Evolutionary conservation across 495 filamentous ascomycete species (phyloP).

Genomic region (Trichoderma asperelloides): DNA sequence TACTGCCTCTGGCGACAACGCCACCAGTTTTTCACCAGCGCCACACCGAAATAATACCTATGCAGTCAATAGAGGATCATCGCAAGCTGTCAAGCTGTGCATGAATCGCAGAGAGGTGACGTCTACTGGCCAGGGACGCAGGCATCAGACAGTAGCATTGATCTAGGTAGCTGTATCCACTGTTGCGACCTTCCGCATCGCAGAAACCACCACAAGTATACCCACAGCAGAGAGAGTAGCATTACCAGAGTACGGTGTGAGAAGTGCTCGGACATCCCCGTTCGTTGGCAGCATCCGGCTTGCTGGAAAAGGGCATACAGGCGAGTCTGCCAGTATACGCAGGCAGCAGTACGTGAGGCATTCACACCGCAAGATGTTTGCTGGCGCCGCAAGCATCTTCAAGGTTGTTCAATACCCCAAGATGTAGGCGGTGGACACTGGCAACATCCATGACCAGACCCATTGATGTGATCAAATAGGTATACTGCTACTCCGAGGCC

Average conservation of each 20-base stretch:
- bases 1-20: neutral
- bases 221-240: neutral
- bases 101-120: no score
- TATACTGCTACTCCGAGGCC: no score
- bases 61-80: neutral
- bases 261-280: neutral
- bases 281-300: neutral
- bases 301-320: neutral
- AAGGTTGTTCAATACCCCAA: no score
- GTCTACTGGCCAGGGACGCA: neutral
- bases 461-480: no score
- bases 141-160: neutral
- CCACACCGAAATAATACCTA: no score
- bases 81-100: neutral
- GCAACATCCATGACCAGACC: no score
- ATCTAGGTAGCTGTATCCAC: neutral
- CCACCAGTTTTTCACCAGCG: neutral
- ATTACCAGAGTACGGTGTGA: neutral
- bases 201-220: neutral
- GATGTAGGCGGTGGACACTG: no score
- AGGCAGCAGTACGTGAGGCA: neutral
- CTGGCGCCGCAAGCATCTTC: no score
- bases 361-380: neutral
- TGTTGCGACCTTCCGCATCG: neutral
- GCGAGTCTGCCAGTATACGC: no score